These are phyloP conservation scores for Bolboschoenus planiculmis DNA, from an alignment of 176 grass and related monocot species.

Conservation along the genomic window DNA sequence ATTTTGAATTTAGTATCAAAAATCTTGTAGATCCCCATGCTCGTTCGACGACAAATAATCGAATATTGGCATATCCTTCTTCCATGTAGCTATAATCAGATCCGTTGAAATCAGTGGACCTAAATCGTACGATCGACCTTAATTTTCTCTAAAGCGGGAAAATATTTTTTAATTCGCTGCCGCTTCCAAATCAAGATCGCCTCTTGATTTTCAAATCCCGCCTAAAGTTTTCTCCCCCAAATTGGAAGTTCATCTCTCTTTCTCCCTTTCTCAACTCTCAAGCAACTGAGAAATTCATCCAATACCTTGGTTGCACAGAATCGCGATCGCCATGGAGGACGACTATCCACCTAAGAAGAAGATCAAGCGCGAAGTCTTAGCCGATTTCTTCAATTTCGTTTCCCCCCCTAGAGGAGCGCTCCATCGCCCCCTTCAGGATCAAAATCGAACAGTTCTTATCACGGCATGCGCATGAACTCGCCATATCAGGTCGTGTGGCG, in stretches of 20 bases:
- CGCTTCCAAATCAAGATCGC: too few relatives aligned
- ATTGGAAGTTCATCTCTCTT: not conserved
- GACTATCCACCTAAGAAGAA: not conserved
- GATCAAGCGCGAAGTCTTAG: not conserved
- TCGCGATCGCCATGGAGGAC: not conserved
- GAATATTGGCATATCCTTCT: too few relatives aligned
- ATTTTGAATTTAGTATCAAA: not conserved
- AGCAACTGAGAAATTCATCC: not conserved
- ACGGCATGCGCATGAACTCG: too few relatives aligned
- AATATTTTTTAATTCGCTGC: too few relatives aligned
- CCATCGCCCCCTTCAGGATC: not conserved
- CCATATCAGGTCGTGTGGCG: too few relatives aligned
- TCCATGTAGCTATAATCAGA: not conserved
- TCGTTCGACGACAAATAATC: not conserved
- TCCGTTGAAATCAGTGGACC: not conserved
- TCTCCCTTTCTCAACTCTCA: not conserved
- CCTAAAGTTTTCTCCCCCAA: not conserved
- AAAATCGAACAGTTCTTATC: not conserved
- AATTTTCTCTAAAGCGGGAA: too few relatives aligned
- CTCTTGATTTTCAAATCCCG: not conserved
- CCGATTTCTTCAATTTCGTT: too few relatives aligned
- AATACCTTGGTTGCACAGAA: not conserved
- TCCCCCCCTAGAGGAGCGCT: not conserved
- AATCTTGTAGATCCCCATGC: not conserved
- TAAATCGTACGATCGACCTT: not conserved